Evolutionary conservation across 306 rosid genomes (phyloP).

Genomic region (Quercus mongolica): DNA sequence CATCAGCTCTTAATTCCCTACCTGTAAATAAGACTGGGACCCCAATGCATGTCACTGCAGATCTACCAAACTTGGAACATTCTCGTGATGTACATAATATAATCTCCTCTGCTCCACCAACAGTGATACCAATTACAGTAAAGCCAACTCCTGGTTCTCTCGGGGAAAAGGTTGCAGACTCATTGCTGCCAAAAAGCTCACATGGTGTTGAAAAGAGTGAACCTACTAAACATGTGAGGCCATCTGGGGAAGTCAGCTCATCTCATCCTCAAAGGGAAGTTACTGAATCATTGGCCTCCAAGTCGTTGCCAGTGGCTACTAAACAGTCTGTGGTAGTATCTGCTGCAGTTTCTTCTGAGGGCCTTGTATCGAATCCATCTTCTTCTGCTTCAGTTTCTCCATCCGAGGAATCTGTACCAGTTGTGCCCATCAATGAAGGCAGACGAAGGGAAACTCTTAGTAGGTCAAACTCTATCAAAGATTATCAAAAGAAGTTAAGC

Average conservation of each 20-base stretch:
- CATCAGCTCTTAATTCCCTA: slow-evolving; percentile 32
- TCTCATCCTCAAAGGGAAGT: slow-evolving; percentile 31
- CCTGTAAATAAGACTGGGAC: slow-evolving; percentile 50
- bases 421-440: slow-evolving; percentile 39
- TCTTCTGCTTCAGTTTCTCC: slow-evolving; percentile 24
- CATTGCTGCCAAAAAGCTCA: slow-evolving; percentile 25
- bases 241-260: slow-evolving; percentile 35
- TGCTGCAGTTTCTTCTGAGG: slow-evolving; percentile 35
- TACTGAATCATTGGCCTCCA: slow-evolving; percentile 30
- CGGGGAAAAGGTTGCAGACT: slow-evolving; percentile 40
- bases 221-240: slow-evolving; percentile 32
- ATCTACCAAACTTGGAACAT: slow-evolving; percentile 43
- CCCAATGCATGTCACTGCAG: slow-evolving; percentile 37
- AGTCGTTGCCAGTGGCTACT: slow-evolving; percentile 23
- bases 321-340: slow-evolving; percentile 31
- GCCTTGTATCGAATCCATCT: slow-evolving; percentile 19
- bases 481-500: slow-evolving; percentile 52
- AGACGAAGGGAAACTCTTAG: slow-evolving; percentile 47
- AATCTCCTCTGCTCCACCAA: slow-evolving; percentile 31
- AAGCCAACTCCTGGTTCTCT: slow-evolving; percentile 40
- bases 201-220: slow-evolving; percentile 42
- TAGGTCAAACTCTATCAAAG: slow-evolving; percentile 60
- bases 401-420: slow-evolving; percentile 38
- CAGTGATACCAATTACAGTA: slow-evolving; percentile 38
- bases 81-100: slow-evolving; percentile 44